Conservation (phyloP, 148 eudicot species). For the Cornus controversa region DNA sequence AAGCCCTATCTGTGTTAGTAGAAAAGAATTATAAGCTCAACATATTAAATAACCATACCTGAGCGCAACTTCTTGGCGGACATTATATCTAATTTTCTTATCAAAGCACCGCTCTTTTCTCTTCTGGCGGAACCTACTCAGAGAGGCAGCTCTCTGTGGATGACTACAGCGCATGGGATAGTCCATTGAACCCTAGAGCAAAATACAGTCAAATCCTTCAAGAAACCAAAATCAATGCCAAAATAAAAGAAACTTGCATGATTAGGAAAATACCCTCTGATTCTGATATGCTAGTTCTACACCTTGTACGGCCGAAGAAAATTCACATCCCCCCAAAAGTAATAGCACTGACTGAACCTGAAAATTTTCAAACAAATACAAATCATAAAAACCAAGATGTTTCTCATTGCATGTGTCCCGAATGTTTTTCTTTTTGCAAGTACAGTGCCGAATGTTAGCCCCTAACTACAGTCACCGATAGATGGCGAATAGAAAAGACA, state of each 20-base stretch:
- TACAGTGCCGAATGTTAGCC: background rate
- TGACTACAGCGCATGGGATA: constrained; percentile 43
- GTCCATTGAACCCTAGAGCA: constrained; percentile 37
- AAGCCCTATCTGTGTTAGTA: background rate
- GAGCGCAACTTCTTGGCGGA: constrained; percentile 73
- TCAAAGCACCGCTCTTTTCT: constrained; percentile 67
- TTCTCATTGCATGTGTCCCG: background rate
- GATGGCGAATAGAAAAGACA: too few relatives aligned
- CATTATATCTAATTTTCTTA: constrained; percentile 63
- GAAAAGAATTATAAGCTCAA: background rate
- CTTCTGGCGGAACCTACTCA: constrained; percentile 61
- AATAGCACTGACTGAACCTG: constrained; percentile 73
- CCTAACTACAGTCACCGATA: too few relatives aligned
- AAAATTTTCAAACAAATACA: background rate
- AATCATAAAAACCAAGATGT: background rate
- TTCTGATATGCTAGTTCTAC: constrained; percentile 35
- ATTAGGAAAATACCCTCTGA: constrained; percentile 42
- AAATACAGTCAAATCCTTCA: constrained; percentile 5
- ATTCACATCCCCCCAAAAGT: constrained; percentile 50
- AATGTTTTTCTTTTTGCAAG: background rate
- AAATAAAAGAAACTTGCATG: constrained; percentile 3
- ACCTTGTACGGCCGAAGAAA: constrained; percentile 46
- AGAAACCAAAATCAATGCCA: background rate
- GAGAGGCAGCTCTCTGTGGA: constrained; percentile 60
- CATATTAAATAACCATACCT: constrained; percentile 30